phyloP scores from a whole-genome alignment of 306 rosid genomes.

The Herpetospermum pedunculosum region DNA sequence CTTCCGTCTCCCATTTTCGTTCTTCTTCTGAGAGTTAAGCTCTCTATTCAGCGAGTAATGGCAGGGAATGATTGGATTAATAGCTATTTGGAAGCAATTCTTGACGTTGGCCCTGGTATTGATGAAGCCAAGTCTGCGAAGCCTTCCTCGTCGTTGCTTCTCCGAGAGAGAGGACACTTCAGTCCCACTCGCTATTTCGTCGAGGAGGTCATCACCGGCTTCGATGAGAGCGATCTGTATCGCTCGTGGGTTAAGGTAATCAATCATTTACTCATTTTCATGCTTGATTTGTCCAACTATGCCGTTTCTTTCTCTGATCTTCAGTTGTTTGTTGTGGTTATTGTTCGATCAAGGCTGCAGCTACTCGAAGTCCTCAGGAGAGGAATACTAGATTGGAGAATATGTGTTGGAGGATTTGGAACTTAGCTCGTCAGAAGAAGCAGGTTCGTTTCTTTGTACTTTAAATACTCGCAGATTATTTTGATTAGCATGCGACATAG shows the following conservation, averaged over 20 bases:
- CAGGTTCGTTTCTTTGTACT: conserved; percentile 34
- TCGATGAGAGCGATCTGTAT: conserved; percentile 94
- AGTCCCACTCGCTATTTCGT: conserved; percentile 96
- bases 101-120: conserved; percentile 79
- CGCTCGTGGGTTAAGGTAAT: conserved; percentile 93
- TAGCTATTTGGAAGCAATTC: conserved; percentile 87
- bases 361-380: conserved; percentile 95
- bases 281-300: neutral
- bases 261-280: neutral
- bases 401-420: conserved; percentile 99
- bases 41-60: conserved; percentile 35
- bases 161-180: conserved; percentile 84
- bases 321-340: neutral
- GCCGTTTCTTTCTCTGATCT: neutral
- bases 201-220: conserved; percentile 84
- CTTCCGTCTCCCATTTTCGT: neutral
- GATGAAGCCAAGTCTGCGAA: conserved; percentile 52
- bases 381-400: conserved; percentile 95
- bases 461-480: neutral
- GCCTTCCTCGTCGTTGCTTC: conserved; percentile 53
- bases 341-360: conserved; percentile 48
- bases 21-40: neutral
- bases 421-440: conserved; percentile 94
- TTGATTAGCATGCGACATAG: neutral
- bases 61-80: conserved; percentile 96